A percentile compares a stretch with the other conserved stretches of the same genome.
Conservation (phyloP, 2,329 filamentous ascomycete species). For the Reticulascus tulasneorum region DNA sequence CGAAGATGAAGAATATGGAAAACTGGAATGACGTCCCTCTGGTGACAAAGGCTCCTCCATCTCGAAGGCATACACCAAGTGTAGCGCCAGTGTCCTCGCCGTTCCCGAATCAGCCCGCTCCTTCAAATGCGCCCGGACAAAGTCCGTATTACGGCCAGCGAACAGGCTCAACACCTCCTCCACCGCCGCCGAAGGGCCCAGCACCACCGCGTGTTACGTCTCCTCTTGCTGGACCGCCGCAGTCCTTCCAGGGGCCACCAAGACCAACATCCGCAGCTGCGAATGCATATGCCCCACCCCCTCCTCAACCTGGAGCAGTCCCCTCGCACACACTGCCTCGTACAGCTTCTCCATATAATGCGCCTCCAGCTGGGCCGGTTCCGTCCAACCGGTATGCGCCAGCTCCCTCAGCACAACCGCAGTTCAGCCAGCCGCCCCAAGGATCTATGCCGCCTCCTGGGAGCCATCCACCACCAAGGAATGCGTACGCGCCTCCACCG, state of each 20-base stretch:
- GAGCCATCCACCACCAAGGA: conserved; percentile 40
- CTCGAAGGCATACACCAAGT: conserved; percentile 71
- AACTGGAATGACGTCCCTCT: conserved; percentile 96
- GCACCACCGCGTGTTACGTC: conserved; percentile 69
- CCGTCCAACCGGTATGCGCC: conserved; percentile 74
- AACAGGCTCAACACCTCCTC: conserved; percentile 66
- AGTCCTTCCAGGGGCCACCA: conserved; percentile 37
- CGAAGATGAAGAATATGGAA: conserved; percentile 66
- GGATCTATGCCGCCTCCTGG: conserved; percentile 34
- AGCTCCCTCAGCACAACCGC: conserved; percentile 52
- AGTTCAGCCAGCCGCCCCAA: conserved; percentile 39
- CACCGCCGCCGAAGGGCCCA: conserved; percentile 78
- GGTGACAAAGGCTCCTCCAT: conserved; percentile 68
- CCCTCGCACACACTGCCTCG: conserved; percentile 44
- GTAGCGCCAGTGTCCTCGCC: conserved; percentile 68
- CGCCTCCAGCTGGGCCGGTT: conserved; percentile 67
- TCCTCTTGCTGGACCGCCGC: conserved; percentile 57
- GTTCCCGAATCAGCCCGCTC: conserved; percentile 69
- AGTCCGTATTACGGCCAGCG: conserved; percentile 56
- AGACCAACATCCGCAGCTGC: conserved; percentile 55
- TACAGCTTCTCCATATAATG: conserved; percentile 81
- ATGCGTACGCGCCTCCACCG: conserved; percentile 40
- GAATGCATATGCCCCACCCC: conserved; percentile 62
- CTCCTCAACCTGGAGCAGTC: conserved; percentile 28
- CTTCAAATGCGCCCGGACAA: conserved; percentile 45